These are phyloP conservation scores for Suillus subluteus DNA, from an alignment of 768 basidiomycete species.

Conservation along the genomic window DNA sequence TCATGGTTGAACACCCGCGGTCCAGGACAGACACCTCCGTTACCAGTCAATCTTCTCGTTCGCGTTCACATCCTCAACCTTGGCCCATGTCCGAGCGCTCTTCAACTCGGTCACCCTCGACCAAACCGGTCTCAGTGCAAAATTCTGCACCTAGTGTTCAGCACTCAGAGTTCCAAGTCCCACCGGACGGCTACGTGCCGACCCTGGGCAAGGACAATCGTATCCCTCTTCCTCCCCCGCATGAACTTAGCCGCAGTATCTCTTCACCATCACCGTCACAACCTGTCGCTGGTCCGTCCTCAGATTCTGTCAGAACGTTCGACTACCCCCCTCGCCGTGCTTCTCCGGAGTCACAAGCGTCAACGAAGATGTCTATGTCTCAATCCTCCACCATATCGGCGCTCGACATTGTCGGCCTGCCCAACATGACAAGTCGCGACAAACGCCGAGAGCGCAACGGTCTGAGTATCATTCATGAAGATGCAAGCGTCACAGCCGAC, in stretches of 20 bases:
- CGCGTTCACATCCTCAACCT: constrained; percentile 18
- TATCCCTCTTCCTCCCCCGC: constrained; percentile 54
- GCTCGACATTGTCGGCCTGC: constrained; percentile 35
- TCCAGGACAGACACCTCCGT: constrained; percentile 16
- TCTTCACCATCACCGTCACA: constrained; percentile 34
- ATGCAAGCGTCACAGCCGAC: constrained; percentile 28
- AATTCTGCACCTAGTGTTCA: constrained; percentile 22
- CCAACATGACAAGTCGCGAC: constrained; percentile 10
- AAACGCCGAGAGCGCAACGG: constrained; percentile 28
- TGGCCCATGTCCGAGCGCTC: constrained; percentile 21
- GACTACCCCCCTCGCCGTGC: constrained; percentile 31
- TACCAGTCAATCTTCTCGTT: constrained; percentile 22
- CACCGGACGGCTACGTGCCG: constrained; percentile 56
- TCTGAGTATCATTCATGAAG: constrained; percentile 37
- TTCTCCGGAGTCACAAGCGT: constrained; percentile 34
- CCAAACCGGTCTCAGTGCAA: constrained; percentile 24
- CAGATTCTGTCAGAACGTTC: constrained; percentile 22
- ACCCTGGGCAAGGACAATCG: constrained; percentile 39
- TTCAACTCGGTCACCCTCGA: constrained; percentile 15
- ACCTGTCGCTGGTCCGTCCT: constrained; percentile 19
- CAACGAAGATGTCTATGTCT: constrained; percentile 29
- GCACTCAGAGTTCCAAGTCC: constrained; percentile 33
- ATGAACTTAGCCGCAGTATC: constrained; percentile 42
- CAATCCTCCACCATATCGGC: constrained; percentile 35
- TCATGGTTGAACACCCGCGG: constrained; percentile 19